Base-by-base conservation (phyloP, 2,329 filamentous ascomycete species). In the Fusarium redolens region DNA sequence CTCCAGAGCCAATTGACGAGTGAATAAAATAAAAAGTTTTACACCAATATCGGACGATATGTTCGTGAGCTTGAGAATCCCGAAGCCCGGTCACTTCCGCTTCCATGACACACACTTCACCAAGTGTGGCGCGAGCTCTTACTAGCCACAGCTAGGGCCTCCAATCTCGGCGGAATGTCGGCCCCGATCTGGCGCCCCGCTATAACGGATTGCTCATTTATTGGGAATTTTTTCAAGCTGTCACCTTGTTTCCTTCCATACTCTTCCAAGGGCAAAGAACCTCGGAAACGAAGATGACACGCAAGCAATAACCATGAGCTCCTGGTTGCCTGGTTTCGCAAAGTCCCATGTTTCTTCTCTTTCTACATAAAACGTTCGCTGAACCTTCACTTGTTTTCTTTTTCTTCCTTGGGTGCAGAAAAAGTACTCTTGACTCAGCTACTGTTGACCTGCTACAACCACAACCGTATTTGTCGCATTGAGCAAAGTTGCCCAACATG, bases 401-500 rank as follows among this genome's bases (percentile, higher is more conserved):
- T 54, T 52, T 58, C 57, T 48, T 57, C 17, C 33, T 45, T 20
- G 41, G 17, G 41, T 40, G 51, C 38, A 38, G 58, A 44, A 52
- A 54, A 57, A 50, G 35, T 66, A 50, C 31, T 52, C 41, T 73
- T 62, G 54, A 54, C 52, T 68, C 33, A 66, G 67, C 62, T 73
- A n/a, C 41, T 76, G 70, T 70, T 44, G 63, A 45, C 54, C 44
- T 67, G 54, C 69, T 52, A 68, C 41, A 51, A 51, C 38, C 15
- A 52, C 44, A 28, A 37, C 43, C 7, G 37, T 28, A 51, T 37
- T 54, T 73, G 64, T 56, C 64, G 28, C 64, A 71, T 76, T 73
- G 78, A 79, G 78, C 78, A 78, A 79, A 79, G 76, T 78, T 79
- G 77, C 74, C 71, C 74, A 79, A 64, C 35, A 82, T 82, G 80